These are phyloP conservation scores for Auriscalpium orientale DNA, from an alignment of 768 basidiomycete species.

Conservation along the genomic window DNA sequence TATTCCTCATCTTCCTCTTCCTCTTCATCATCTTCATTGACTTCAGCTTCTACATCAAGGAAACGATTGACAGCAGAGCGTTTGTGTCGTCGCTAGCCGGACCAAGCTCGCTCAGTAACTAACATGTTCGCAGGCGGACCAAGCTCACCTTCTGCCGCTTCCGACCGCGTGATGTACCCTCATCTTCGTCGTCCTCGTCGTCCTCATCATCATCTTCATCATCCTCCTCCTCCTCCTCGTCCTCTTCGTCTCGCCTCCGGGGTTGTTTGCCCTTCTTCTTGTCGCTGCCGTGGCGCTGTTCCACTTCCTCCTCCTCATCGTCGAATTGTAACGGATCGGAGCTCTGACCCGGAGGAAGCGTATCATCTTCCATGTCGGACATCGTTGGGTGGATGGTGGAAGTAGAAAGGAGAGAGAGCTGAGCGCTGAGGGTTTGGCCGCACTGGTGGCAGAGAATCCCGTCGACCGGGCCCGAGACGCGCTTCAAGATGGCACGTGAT, in stretches of 20 bases:
- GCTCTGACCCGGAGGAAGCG: constrained; percentile 21
- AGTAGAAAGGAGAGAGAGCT: background rate
- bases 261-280: constrained; percentile 35
- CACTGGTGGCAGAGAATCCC: background rate
- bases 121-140: background rate
- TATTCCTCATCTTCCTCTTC: constrained; percentile 81
- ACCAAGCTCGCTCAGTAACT: constrained; percentile 4
- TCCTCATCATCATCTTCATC: constrained; percentile 32
- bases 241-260: constrained; percentile 24
- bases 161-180: constrained; percentile 37
- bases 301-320: constrained; percentile 22
- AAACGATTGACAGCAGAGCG: constrained; percentile 65
- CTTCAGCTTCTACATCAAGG: constrained; percentile 94
- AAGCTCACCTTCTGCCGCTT: constrained; percentile 55
- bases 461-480: background rate
- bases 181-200: constrained; percentile 32
- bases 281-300: constrained; percentile 19
- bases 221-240: constrained; percentile 34
- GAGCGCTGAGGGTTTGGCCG: too few relatives aligned
- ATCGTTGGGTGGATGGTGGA: constrained; percentile 30
- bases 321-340: constrained; percentile 20
- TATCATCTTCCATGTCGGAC: constrained; percentile 37
- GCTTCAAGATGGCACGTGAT: background rate
- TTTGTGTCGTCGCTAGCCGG: constrained; percentile 54
- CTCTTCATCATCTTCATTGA: constrained; percentile 95